A percentile compares a stretch with the other conserved stretches of the same genome.
phyloP scores from a whole-genome alignment of 768 basidiomycete genomes.

The Panus rudis region DNA sequence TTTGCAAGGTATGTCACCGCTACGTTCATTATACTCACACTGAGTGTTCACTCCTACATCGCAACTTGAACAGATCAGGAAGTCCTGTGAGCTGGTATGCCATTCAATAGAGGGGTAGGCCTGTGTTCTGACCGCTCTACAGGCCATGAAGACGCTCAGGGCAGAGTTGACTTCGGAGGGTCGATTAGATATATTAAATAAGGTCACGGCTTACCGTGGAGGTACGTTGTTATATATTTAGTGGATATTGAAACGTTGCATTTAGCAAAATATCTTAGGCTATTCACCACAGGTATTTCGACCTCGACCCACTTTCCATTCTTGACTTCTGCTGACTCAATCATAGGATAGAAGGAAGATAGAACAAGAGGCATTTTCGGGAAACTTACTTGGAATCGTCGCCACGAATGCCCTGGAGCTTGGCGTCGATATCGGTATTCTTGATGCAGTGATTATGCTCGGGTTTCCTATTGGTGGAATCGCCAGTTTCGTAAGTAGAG shows the following conservation, averaged over 20 bases:
- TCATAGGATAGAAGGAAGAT: conserved; percentile 78
- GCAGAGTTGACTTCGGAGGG: conserved; percentile 68
- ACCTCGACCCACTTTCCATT: too few species aligned
- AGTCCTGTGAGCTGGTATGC: conserved; percentile 72
- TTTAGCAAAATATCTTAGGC: conserved; percentile 31
- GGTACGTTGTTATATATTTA: conserved; percentile 34
- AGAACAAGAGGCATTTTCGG: conserved; percentile 82
- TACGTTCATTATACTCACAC: neutral
- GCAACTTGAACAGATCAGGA: conserved; percentile 74
- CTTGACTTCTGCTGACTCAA: too few species aligned
- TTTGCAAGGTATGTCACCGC: conserved; percentile 60
- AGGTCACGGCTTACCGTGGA: conserved; percentile 79
- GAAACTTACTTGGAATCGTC: conserved; percentile 75
- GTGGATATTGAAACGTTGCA: neutral
- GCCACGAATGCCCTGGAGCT: conserved; percentile 89
- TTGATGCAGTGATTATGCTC: conserved; percentile 86
- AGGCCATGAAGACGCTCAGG: conserved; percentile 78
- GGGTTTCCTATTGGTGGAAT: conserved; percentile 70
- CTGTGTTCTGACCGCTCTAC: conserved; percentile 1
- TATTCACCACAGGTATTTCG: conserved; percentile 60
- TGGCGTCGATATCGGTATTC: conserved; percentile 83
- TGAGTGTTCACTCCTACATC: neutral
- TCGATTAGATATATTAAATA: conserved; percentile 64
- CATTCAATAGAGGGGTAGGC: neutral
- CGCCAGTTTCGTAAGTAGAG: conserved; percentile 69